These are phyloP conservation scores for Chytriomyces confervae DNA, from an alignment of 192 early-diverging fungal genomes.

Conservation along the genomic window DNA sequence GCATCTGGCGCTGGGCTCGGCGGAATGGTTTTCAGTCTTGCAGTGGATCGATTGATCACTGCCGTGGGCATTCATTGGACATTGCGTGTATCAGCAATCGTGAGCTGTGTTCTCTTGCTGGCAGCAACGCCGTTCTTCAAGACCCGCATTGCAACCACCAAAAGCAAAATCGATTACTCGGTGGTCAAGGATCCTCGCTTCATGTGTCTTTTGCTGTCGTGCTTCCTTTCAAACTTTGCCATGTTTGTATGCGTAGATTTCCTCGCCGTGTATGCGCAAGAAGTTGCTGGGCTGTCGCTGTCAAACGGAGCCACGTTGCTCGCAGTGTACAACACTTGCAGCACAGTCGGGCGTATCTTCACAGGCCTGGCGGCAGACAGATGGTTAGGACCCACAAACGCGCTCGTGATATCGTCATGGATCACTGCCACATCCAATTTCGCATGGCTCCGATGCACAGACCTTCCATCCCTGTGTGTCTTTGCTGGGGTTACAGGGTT, in stretches of 20 bases:
- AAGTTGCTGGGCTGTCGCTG: neutral
- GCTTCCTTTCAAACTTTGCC: conserved; percentile 50
- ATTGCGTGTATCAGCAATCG: conserved; percentile 64
- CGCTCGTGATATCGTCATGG: conserved; percentile 55
- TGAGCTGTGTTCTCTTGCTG: conserved; percentile 40
- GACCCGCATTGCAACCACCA: neutral
- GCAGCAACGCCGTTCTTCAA: conserved; percentile 29
- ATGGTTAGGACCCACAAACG: conserved; percentile 66
- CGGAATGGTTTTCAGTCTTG: conserved; percentile 68
- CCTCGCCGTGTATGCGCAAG: conserved; percentile 5
- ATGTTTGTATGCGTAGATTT: conserved; percentile 9
- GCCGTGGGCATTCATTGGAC: conserved; percentile 66
- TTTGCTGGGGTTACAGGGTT: conserved; percentile 52
- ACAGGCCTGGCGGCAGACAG: conserved; percentile 69
- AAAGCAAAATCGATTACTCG: conserved; percentile 31
- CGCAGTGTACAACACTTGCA: conserved; percentile 72
- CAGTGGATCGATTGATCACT: conserved; percentile 65
- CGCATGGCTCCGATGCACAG: conserved; percentile 6
- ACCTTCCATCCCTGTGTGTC: conserved; percentile 17
- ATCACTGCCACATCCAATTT: conserved; percentile 23
- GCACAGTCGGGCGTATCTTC: conserved; percentile 66
- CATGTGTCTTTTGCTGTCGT: conserved; percentile 4
- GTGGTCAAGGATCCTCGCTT: conserved; percentile 32
- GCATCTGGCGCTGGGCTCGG: conserved; percentile 76
- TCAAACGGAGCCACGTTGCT: conserved; percentile 4